These are phyloP conservation scores for Physcomitrellopsis africana DNA, from an alignment of 225 moss, liverwort and hornwort genomes.

Conservation along the genomic window DNA sequence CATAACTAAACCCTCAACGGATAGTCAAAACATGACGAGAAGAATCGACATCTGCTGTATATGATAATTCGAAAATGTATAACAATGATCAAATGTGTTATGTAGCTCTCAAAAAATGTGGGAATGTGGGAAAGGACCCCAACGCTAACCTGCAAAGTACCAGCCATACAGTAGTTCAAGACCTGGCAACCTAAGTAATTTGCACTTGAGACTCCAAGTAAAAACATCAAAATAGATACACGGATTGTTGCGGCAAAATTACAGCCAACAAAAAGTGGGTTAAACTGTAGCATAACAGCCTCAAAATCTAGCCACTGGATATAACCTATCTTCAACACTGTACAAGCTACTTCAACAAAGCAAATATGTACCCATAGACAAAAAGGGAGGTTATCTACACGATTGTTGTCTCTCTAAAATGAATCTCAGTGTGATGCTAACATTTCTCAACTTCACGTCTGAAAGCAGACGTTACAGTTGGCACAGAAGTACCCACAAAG, in stretches of 20 bases:
- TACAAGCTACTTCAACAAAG: constrained; percentile 26
- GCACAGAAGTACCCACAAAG: constrained; percentile 12
- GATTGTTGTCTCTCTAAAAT: constrained; percentile 10
- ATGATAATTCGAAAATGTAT: constrained; percentile 32
- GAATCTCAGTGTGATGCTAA: constrained; percentile 20
- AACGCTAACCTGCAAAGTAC: constrained; percentile 57
- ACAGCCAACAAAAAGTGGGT: not conserved
- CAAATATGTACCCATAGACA: constrained; percentile 6
- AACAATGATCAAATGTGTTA: constrained; percentile 42
- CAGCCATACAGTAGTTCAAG: constrained; percentile 35
- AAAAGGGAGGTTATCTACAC: not conserved
- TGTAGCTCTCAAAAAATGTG: constrained; percentile 48
- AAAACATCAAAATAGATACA: constrained; percentile 20
- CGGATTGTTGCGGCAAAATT: not conserved
- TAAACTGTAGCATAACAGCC: constrained; percentile 31
- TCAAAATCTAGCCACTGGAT: constrained; percentile 22
- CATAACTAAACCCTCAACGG: not conserved
- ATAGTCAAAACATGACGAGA: constrained; percentile 31
- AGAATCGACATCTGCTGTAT: constrained; percentile 31
- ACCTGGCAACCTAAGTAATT: constrained; percentile 43
- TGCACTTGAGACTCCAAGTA: constrained; percentile 24
- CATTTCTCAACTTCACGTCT: constrained; percentile 16
- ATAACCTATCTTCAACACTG: constrained; percentile 20
- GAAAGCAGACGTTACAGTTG: constrained; percentile 15
- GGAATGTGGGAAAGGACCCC: constrained; percentile 39